Base-by-base conservation (phyloP, 164 flowering plant species). In the Macadamia tetraphylla region DNA sequence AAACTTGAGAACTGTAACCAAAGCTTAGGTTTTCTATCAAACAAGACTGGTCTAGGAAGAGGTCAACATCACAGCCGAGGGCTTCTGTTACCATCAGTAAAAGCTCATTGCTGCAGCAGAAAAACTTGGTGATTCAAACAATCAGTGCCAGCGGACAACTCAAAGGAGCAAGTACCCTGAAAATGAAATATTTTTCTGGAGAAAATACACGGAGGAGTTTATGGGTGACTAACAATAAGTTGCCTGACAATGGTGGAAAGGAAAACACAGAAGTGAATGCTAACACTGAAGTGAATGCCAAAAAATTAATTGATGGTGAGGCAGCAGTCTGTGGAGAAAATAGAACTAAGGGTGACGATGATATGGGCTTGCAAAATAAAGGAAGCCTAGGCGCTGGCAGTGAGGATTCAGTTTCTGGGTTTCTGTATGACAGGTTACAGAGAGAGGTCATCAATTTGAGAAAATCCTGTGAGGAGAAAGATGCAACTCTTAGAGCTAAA, bases 11-110 rank as follows among this genome's bases (percentile, higher is more conserved):
- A 83, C 53, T 59, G 85, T 10, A 82, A 77, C 68, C 51, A 79
- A 60, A 68, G 86, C 17, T 77, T 83, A 61, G 90, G 87, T 9
- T 86, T 86, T 66, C 67, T 89, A 48, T 76, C 88, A 48, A 82
- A 75, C 53, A 83, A 77, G 61, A 74, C 75, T 9, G 83, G 80
- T 60, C 67, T 63, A 13, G 84, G 67, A 89, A 82, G 83, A 85
- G 92, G 77, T 89, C 93, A 53, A 79, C 86, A 48, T 91, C 98
- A 57, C 90, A 85, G 75, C 93, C 97, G 59, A 81, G 91, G 69
- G 86, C 63, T 69, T 84, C 92, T 40, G 30, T 72, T 75, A 18
- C 70, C 60, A 44, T 64, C 56, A 67, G 65, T 7, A 73, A 71
- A 81, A 73, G 63, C 66, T 71, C 86, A 69, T 73, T 80, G 3